These are phyloP conservation scores for Fonsecaea pugnacius DNA, from an alignment of 2,329 filamentous ascomycete species.

Conservation along the genomic window DNA sequence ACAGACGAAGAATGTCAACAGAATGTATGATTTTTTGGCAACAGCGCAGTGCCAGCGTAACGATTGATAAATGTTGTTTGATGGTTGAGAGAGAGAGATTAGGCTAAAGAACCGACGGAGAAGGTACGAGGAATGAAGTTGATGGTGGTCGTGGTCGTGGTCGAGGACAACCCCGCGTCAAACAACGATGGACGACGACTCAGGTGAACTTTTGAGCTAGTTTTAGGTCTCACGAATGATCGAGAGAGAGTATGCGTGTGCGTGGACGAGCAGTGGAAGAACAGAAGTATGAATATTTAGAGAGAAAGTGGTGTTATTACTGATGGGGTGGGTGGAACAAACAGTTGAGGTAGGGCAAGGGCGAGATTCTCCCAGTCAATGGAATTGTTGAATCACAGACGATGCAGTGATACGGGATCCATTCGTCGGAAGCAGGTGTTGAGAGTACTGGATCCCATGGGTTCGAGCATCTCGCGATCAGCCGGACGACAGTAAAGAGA, in stretches of 20 bases:
- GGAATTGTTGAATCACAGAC: conserved; percentile 6
- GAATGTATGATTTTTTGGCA: not conserved
- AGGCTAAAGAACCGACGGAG: not conserved
- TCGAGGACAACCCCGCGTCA: not conserved
- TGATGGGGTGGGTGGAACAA: conserved; percentile 5
- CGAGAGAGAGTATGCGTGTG: not conserved
- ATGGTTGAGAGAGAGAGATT: not conserved
- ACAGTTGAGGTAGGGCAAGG: conserved; percentile 13
- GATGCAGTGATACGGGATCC: conserved; percentile 4
- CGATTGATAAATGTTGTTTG: not conserved
- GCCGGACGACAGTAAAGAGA: not conserved
- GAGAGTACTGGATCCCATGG: conserved; percentile 10
- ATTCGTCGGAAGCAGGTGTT: not conserved
- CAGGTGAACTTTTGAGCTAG: not conserved
- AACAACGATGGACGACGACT: not conserved
- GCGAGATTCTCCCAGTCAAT: not conserved
- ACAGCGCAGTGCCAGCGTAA: not conserved
- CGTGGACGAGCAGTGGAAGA: not conserved
- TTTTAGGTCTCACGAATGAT: not conserved
- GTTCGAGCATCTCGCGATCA: conserved; percentile 7
- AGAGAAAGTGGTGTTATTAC: not conserved
- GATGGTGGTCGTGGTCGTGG: not conserved
- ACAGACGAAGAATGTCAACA: not conserved
- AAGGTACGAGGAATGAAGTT: not conserved
- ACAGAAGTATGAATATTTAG: not conserved